These are phyloP conservation scores for Neobulgaria alba DNA, from an alignment of 2,329 filamentous ascomycete species.

Conservation along the genomic window DNA sequence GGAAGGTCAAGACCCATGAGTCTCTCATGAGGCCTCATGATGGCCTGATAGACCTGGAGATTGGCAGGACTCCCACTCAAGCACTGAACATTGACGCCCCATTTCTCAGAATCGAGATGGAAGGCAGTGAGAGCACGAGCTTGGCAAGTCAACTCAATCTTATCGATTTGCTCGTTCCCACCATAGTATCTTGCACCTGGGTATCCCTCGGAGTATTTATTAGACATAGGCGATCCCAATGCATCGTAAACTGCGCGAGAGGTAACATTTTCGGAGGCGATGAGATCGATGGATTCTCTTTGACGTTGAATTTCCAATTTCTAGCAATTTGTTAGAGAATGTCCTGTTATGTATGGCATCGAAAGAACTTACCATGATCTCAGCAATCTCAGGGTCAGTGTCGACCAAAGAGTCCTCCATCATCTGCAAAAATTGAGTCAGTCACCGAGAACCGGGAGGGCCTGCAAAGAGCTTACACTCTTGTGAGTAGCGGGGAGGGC, in stretches of 20 bases:
- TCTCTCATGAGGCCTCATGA: slow-evolving; percentile 91
- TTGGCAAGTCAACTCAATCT: slow-evolving; percentile 93
- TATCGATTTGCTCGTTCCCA: slow-evolving; percentile 97
- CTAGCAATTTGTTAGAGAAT: slow-evolving; percentile 34
- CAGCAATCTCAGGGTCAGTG: slow-evolving; percentile 84
- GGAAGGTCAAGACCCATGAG: slow-evolving; percentile 97
- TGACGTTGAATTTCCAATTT: slow-evolving; percentile 93
- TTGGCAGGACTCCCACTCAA: slow-evolving; percentile 91
- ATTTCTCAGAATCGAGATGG: slow-evolving; percentile 75
- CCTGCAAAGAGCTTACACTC: neutral
- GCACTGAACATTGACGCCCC: slow-evolving; percentile 98
- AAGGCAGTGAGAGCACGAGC: slow-evolving; percentile 87
- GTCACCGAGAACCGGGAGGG: neutral
- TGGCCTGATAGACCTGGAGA: slow-evolving; percentile 93
- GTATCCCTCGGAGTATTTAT: slow-evolving; percentile 99
- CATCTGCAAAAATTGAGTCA: slow-evolving; percentile 1
- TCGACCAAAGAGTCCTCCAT: slow-evolving; percentile 29
- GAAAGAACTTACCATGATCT: slow-evolving; percentile 76
- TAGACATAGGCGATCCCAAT: slow-evolving; percentile 87
- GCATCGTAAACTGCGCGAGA: slow-evolving; percentile 97
- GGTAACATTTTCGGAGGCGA: slow-evolving; percentile 98
- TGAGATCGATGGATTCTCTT: slow-evolving; percentile 96
- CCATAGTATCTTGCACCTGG: slow-evolving; percentile 98
- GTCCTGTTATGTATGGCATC: neutral
- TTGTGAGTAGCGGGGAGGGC: slow-evolving; percentile 4